A percentile compares a stretch with the other conserved stretches of the same genome.
Conservation (phyloP, 129 eudicot genomes). For the Kitagawia praeruptora region DNA sequence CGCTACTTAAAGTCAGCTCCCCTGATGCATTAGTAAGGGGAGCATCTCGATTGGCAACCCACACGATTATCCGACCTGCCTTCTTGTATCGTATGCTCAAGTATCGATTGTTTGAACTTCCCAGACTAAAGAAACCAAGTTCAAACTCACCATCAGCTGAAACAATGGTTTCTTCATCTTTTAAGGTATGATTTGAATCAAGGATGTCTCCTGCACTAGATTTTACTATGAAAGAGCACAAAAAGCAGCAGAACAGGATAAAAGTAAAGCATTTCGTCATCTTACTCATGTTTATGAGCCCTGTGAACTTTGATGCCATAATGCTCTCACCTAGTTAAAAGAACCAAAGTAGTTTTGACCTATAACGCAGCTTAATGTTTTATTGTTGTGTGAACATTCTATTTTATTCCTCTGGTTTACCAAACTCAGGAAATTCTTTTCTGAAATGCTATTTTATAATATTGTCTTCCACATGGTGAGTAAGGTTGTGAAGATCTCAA, state of each 20-base stretch:
- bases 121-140: constrained; percentile 13
- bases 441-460: background rate
- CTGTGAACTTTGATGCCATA: background rate
- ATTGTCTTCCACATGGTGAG: background rate
- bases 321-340: background rate
- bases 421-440: background rate
- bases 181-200: background rate
- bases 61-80: constrained; percentile 5
- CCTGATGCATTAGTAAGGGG: constrained; percentile 11
- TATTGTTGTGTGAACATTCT: background rate
- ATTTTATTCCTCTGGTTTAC: background rate
- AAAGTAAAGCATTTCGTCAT: background rate
- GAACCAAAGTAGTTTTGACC: background rate
- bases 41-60: constrained; percentile 22
- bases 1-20: background rate
- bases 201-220: constrained; percentile 9
- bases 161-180: constrained; percentile 14
- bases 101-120: constrained; percentile 8
- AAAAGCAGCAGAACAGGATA: background rate
- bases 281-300: background rate
- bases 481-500: background rate
- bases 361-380: background rate
- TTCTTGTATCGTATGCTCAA: constrained; percentile 17
- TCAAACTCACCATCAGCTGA: constrained; percentile 11
- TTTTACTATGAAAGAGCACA: background rate